Conservation (phyloP, 225 moss, liverwort and hornwort species). For the Pseudoscleropodium purum region DNA sequence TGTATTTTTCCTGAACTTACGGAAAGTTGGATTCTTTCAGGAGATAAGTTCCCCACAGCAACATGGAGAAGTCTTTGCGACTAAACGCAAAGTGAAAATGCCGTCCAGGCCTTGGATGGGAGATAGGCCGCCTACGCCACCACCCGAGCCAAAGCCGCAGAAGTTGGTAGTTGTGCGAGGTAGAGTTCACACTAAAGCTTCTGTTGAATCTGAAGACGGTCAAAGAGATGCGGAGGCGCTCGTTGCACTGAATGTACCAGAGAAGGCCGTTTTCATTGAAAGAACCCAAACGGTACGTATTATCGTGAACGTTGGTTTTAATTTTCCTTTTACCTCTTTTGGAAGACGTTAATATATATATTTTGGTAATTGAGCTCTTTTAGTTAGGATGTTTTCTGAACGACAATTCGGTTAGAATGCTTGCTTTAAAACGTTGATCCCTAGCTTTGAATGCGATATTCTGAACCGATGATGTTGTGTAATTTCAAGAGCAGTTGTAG, state of each 20-base stretch:
- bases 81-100: constrained; percentile 50
- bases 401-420: background rate
- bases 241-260: constrained; percentile 26
- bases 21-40: background rate
- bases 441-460: background rate
- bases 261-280: constrained; percentile 53
- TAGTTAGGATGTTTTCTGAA: background rate
- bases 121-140: constrained; percentile 5
- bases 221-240: constrained; percentile 32
- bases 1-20: background rate
- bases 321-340: background rate
- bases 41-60: constrained; percentile 1
- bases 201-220: constrained; percentile 34
- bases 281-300: constrained; percentile 46
- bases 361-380: background rate
- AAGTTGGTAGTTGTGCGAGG: constrained; percentile 55
- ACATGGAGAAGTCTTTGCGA: constrained; percentile 30
- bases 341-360: background rate
- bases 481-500: background rate
- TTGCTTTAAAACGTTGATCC: background rate
- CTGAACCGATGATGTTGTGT: background rate
- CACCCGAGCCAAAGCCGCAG: constrained; percentile 7
- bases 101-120: constrained; percentile 51
- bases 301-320: background rate
- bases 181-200: constrained; percentile 41